Evolutionary conservation across 495 filamentous ascomycete genomes (phyloP).

Genomic region (Penicillium bovifimosum): DNA sequence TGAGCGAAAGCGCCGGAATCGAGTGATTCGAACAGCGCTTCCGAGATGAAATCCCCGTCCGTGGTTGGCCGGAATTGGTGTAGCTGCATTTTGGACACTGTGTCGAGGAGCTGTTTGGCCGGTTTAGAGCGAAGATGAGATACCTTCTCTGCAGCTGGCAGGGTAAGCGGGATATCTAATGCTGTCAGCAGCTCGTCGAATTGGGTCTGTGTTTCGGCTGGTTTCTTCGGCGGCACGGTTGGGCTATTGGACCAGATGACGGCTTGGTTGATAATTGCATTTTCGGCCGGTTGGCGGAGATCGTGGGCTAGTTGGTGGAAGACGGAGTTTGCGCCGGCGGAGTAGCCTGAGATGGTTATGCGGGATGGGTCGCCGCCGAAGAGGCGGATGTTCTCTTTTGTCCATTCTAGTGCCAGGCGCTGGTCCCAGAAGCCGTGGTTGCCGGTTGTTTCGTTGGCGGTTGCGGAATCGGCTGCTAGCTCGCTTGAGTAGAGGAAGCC

Average conservation of each 20-base stretch:
- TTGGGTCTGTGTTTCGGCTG: conserved; percentile 43
- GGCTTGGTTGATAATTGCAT: conserved; percentile 41
- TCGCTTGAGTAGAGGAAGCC: conserved; percentile 58
- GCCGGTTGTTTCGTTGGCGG: conserved; percentile 35
- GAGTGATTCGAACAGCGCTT: conserved; percentile 40
- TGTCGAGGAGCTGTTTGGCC: conserved; percentile 34
- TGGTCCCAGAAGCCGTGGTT: conserved; percentile 71
- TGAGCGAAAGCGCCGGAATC: conserved; percentile 45
- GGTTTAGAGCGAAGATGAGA: conserved; percentile 37
- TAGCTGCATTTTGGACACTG: conserved; percentile 29
- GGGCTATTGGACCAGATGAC: conserved; percentile 54
- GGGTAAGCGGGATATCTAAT: conserved; percentile 39
- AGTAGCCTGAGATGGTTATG: conserved; percentile 61
- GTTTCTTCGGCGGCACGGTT: conserved; percentile 48
- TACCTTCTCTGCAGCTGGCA: conserved; percentile 41
- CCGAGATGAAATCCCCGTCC: conserved; percentile 44
- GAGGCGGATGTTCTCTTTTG: conserved; percentile 50
- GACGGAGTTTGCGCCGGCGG: conserved; percentile 60
- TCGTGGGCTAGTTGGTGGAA: conserved; percentile 56
- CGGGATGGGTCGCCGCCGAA: conserved; percentile 60
- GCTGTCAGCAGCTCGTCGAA: conserved; percentile 49
- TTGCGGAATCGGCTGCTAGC: conserved; percentile 48
- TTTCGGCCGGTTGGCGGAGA: conserved; percentile 35
- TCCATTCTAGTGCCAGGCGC: conserved; percentile 59
- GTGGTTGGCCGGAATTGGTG: conserved; percentile 53